Evolutionary conservation across 345 rosid species (phyloP), one percentile per base, ranked within the genome.

Genomic region (Pugionium cornutum): DNA sequence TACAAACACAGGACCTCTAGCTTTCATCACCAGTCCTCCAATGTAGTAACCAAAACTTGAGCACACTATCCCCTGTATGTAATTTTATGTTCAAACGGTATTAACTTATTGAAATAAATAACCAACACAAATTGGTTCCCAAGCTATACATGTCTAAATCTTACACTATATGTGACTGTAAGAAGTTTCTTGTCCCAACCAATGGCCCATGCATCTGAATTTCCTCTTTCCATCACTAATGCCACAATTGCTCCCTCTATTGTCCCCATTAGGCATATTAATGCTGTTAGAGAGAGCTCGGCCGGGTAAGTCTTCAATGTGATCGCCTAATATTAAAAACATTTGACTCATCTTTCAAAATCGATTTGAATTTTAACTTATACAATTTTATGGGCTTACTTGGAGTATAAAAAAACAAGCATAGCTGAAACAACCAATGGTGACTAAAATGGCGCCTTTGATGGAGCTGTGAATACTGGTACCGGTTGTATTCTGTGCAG

Each of bases 1-100:
- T 8, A 90, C 90, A 44, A 87, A 90, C 33, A 90, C 95, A 0
- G 97, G 95, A 5, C 92, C 95, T 67, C 83, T 80, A 3, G 80
- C 83, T 51, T 79, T 78, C 95, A 84, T 88, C 37, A 86, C 72
- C 9, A 82, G 37, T 25, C 89, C 97, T 75, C 83, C 86, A 18
- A 84, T 69, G 82, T 86, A 88, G 52, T 85, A 89, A 53, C 85
- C 77, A 25, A 85, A 70, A 46, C 88, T 89, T 1, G 92, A 83
- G 36, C 92, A 84, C 32, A 87, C 39, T 32, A 87, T 53, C 4
- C 97, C 95, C 91, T 87, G 83, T 81, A 82, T 33, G n/a, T 3
- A 18, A 44, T 60, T 7, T 29, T 42, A 58, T 7, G 28, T 41
- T 58, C 26, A 58, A 58, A 29, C 3, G 2, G 18, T 32, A 44